Percentiles rank a stretch among this genome's conserved stretches.
Evolutionary conservation across 345 rosid genomes (phyloP).

Genomic region (Arabis hirsuta): DNA sequence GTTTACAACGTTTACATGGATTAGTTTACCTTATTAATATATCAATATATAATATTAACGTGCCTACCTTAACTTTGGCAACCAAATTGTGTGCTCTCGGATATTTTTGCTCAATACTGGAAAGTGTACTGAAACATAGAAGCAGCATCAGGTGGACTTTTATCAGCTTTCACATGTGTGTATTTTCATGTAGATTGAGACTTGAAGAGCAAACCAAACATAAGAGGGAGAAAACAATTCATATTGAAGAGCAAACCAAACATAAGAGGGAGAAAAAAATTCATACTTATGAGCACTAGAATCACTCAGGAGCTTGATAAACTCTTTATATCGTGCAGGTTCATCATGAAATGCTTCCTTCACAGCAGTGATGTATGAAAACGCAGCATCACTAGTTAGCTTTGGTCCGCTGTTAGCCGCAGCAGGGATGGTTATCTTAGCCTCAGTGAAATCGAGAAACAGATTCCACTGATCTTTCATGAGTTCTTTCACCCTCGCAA

Average conservation of each 20-base stretch:
- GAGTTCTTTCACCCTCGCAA: no score
- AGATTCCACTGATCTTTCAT: no score
- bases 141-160: no score
- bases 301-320: neutral
- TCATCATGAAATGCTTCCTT: neutral
- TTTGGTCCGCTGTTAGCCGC: neutral
- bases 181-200: no score
- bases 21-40: no score
- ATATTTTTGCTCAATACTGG: neutral
- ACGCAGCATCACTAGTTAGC: neutral
- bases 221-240: no score
- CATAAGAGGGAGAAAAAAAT: neutral
- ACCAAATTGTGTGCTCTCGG: neutral
- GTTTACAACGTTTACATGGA: no score
- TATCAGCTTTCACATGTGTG: no score
- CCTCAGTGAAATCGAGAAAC: neutral
- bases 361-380: neutral
- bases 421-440: neutral
- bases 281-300: neutral
- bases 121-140: no score
- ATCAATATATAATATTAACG: no score
- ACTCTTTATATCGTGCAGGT: neutral
- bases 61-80: neutral
- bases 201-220: no score
- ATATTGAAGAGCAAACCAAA: no score